These are phyloP conservation scores for Paulownia fortunei DNA, from an alignment of 257 asterid species.

Conservation along the genomic window DNA sequence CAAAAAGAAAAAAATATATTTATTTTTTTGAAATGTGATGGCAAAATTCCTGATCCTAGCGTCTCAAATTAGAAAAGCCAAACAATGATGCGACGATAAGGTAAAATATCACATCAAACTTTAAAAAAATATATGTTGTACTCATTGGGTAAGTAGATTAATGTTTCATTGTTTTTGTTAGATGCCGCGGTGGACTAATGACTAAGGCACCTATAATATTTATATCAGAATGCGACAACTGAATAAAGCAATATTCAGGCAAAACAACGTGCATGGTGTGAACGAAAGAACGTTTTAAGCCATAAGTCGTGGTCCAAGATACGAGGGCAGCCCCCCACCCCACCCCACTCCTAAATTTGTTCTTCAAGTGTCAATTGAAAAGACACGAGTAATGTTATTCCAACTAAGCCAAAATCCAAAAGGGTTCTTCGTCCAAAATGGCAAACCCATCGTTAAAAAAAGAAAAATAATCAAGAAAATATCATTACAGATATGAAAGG, in stretches of 20 bases:
- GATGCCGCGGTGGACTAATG: too few relatives aligned
- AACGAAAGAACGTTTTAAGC: not conserved
- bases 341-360: constrained; percentile 9
- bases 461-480: not conserved
- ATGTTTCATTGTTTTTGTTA: not conserved
- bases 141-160: not conserved
- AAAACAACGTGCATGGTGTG: constrained; percentile 42
- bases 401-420: constrained; percentile 11
- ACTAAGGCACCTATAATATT: not conserved
- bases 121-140: not conserved
- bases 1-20: too few relatives aligned
- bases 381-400: constrained; percentile 21
- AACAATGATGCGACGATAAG: not conserved
- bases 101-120: not conserved
- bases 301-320: constrained; percentile 37
- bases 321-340: constrained; percentile 27
- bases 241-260: constrained; percentile 6
- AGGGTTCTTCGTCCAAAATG: constrained; percentile 17
- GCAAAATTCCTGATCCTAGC: not conserved
- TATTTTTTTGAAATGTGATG: too few relatives aligned
- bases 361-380: constrained; percentile 24
- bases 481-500: constrained; percentile 4
- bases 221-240: constrained; percentile 15
- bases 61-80: not conserved
- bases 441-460: constrained; percentile 11